phyloP scores from a whole-genome alignment of 2,329 filamentous ascomycete genomes.

The Pseudophaeomoniella oleicola region DNA sequence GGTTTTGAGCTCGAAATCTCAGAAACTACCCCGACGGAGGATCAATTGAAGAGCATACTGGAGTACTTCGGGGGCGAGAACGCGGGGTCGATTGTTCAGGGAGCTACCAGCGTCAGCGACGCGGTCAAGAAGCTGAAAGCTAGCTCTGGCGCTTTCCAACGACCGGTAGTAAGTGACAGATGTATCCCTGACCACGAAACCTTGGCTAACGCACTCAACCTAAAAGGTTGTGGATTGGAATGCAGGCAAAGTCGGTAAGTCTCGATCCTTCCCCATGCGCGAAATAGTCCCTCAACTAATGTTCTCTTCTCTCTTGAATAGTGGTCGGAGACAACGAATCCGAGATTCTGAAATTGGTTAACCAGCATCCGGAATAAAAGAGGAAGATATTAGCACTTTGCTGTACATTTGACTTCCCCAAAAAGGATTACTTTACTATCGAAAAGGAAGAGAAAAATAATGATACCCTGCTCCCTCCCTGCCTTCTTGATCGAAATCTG shows the following conservation, averaged over 20 bases:
- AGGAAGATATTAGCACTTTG: too few relatives aligned
- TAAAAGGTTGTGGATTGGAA: slow-evolving; percentile 70
- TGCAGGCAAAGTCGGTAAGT: slow-evolving; percentile 60
- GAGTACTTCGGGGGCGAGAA: slow-evolving; percentile 59
- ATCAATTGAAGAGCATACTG: slow-evolving; percentile 71
- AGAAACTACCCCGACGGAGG: slow-evolving; percentile 62
- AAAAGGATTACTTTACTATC: too few relatives aligned
- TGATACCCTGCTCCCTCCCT: too few relatives aligned
- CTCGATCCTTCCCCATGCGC: too few relatives aligned
- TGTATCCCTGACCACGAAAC: slow-evolving; percentile 13
- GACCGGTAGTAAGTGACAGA: slow-evolving; percentile 54
- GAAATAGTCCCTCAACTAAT: too few relatives aligned
- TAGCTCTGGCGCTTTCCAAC: slow-evolving; percentile 51
- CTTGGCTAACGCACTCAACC: background rate
- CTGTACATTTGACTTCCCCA: too few relatives aligned
- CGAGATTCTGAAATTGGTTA: slow-evolving; percentile 72
- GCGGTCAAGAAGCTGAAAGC: slow-evolving; percentile 67
- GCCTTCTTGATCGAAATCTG: too few relatives aligned
- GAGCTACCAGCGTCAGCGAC: slow-evolving; percentile 59
- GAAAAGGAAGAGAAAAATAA: too few relatives aligned
- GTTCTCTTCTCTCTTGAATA: slow-evolving; percentile 10
- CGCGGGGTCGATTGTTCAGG: slow-evolving; percentile 53
- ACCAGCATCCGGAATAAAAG: slow-evolving; percentile 34
- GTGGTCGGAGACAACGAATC: slow-evolving; percentile 67
- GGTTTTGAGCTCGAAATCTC: slow-evolving; percentile 82